Percentiles rank a stretch among this genome's conserved stretches.
phyloP scores from a whole-genome alignment of 2,329 filamentous ascomycete genomes.

The Alternaria sp. region DNA sequence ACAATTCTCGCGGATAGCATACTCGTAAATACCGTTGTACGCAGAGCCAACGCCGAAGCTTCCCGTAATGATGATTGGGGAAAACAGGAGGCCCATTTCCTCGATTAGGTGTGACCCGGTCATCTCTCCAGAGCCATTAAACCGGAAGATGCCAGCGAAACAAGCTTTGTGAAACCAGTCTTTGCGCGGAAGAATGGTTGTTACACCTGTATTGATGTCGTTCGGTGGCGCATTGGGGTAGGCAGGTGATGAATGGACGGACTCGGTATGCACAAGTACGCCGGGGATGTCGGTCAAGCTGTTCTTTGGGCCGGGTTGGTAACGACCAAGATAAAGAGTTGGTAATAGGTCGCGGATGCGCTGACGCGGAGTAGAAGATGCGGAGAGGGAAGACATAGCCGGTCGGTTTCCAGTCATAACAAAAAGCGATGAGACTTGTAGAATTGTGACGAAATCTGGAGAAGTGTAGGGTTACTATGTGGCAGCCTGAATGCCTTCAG shows the following conservation, averaged over 20 bases:
- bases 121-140: constrained; percentile 71
- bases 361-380: constrained; percentile 32
- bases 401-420: not conserved
- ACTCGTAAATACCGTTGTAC: constrained; percentile 67
- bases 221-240: constrained; percentile 39
- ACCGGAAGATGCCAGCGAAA: constrained; percentile 62
- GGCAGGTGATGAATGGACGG: constrained; percentile 44
- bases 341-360: constrained; percentile 53
- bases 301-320: constrained; percentile 53
- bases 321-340: constrained; percentile 49
- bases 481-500: not conserved
- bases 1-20: constrained; percentile 59
- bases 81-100: constrained; percentile 67
- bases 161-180: constrained; percentile 55
- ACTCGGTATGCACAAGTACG: constrained; percentile 54
- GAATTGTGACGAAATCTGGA: not conserved
- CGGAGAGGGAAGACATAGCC: constrained; percentile 21
- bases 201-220: constrained; percentile 56
- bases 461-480: not conserved
- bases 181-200: constrained; percentile 55
- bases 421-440: not conserved
- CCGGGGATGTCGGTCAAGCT: constrained; percentile 57
- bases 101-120: constrained; percentile 69
- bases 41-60: constrained; percentile 66
- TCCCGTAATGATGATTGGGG: constrained; percentile 68